Conservation (phyloP, 2,329 filamentous ascomycete species). For the Fusarium sororula region DNA sequence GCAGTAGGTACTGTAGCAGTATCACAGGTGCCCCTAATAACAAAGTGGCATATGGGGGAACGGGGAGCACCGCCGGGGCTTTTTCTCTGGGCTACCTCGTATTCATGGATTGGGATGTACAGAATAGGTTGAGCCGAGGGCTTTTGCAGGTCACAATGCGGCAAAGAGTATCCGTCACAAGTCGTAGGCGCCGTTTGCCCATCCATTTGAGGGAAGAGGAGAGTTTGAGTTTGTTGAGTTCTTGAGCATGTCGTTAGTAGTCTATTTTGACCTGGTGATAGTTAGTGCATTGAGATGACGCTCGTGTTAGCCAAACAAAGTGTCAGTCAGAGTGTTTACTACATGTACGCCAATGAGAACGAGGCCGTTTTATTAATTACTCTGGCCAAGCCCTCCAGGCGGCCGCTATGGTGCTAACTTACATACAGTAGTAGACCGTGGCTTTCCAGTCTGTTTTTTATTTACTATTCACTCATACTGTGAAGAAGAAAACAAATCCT, state of each 20-base stretch:
- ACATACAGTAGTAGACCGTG: neutral
- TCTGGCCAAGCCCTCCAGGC: neutral
- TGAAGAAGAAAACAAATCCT: neutral
- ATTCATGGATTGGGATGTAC: slow-evolving; percentile 35
- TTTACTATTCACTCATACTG: neutral
- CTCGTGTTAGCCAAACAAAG: slow-evolving; percentile 17
- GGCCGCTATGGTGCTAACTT: neutral
- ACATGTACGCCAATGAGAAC: neutral
- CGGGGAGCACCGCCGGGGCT: neutral
- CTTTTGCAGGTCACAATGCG: slow-evolving; percentile 38
- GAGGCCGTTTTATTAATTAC: neutral
- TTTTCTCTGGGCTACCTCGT: slow-evolving; percentile 28
- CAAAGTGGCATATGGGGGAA: slow-evolving; percentile 4
- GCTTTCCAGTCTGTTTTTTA: neutral
- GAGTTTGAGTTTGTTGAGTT: slow-evolving; percentile 30
- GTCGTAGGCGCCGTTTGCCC: slow-evolving; percentile 31
- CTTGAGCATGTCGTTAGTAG: neutral
- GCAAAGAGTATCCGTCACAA: slow-evolving; percentile 12
- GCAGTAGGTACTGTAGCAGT: neutral
- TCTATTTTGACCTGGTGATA: neutral
- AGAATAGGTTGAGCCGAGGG: slow-evolving; percentile 17
- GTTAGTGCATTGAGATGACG: slow-evolving; percentile 15
- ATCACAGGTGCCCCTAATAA: slow-evolving; percentile 19
- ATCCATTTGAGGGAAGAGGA: slow-evolving; percentile 17
- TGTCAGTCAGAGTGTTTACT: neutral